Percentiles rank a stretch among this genome's conserved stretches.
Conservation (phyloP, 352 stramenopile genomes). For the Globisporangium orthogonon region DNA sequence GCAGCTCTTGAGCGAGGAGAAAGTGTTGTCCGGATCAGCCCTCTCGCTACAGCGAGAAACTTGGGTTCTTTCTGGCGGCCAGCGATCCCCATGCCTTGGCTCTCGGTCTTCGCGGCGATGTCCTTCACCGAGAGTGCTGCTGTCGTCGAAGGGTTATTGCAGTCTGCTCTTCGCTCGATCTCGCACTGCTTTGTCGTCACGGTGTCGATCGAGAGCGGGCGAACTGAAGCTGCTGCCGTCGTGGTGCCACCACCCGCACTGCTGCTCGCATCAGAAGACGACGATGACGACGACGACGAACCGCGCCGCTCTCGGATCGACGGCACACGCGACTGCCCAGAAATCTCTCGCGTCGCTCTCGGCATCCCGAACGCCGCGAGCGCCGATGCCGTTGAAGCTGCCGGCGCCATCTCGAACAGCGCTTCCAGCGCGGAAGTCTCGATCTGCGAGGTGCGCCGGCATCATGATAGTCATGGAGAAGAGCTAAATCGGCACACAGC, state of each 20-base stretch:
- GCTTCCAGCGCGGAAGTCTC: neutral
- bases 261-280: slow-evolving; percentile 3
- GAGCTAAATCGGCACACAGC: neutral
- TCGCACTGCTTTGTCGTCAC: neutral
- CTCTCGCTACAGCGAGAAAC: slow-evolving; percentile 6
- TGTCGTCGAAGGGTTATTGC: no score
- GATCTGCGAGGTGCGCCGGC: neutral
- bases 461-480: neutral
- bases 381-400: neutral
- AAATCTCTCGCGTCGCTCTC: neutral
- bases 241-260: neutral
- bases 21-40: slow-evolving; percentile 2
- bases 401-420: neutral
- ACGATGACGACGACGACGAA: slow-evolving; percentile 4
- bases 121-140: neutral
- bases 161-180: neutral
- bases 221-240: neutral
- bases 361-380: neutral
- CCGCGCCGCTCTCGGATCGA: slow-evolving; percentile 3
- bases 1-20: slow-evolving; percentile 6
- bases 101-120: slow-evolving; percentile 4
- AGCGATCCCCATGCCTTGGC: neutral
- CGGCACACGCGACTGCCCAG: neutral
- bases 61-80: slow-evolving; percentile 6
- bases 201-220: slow-evolving; percentile 1